Evolutionary conservation across 331 rosid genomes (phyloP), one percentile per base, ranked within the genome.

Genomic region (Stylosanthes scabra): DNA sequence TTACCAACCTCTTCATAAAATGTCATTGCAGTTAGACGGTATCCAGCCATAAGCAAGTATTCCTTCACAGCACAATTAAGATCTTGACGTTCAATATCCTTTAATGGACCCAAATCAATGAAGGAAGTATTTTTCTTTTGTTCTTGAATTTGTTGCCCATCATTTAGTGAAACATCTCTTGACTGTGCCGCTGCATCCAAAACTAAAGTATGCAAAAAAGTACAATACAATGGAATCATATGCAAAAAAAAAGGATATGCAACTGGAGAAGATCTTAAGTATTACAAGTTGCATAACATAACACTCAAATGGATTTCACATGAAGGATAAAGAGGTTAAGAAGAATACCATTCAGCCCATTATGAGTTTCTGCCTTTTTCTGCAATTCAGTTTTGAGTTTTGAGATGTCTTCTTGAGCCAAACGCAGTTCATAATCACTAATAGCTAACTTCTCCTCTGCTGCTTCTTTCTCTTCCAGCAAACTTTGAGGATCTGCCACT

Each of bases 51-150:
- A 58, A 95, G 97, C 85, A 95, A 86, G 80, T 95, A 95, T 85
- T 95, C 97, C 85, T 95, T 95, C 62, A 95, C 89, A n/a, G 97
- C 99, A 78, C 97, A 90, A 74, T 95, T 92, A 65, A 95, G 96
- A 88, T 95, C 97, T 68, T 42, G 84, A 20, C 97, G 96, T 61
- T 95, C 99, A 54, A 77, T 75, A 44, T 88, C 97, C 84, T 95
- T 95, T 79, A 95, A 84, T 12, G 90, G 83, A 44, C 99, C 97
- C 86, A 95, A 75, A 75, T 92, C 88, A 9, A 88, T 74, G 82
- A 83, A 79, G 77, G 87, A 82, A 67, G 78, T 73, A 65, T 72
- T 82, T 42, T 81, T 77, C 71, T 80, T 92, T 71, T 78, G 76
- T 78, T 81, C 86, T 62, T 81, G 86, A 83, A 70, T 42, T 73